Evolutionary conservation across 257 asterid genomes (phyloP), one percentile per base, ranked within the genome.

Genomic region (Primulina tabacum): DNA sequence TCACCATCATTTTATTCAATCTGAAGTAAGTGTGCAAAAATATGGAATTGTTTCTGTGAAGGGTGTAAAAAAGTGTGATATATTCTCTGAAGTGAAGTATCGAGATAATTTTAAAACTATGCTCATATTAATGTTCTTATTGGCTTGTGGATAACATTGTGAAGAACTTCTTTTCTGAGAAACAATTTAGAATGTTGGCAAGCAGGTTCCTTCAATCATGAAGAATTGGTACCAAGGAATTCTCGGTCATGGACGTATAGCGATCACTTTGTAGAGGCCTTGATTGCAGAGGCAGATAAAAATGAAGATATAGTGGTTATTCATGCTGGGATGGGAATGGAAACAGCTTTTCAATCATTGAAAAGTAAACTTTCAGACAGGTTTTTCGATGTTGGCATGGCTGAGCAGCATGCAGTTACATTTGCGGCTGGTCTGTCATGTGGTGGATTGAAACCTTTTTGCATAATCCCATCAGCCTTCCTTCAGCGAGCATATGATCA

Each of bases 401-500:
- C 96, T n/a, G 97, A 92, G 87, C 97, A 92, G 73, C 97, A 92
- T 62, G 97, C 97, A 4, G 96, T 92, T 4, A 89, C 97, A 56
- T 92, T 92, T 77, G 82, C 96, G 11, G 96, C 97, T 28, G 97
- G 97, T 65, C 82, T 92, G 10, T 77, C 96, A 7, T 58, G 95
- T 64, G 95, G 96, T 34, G 96, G 96, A 59, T 75, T 92, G 87
- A 92, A 87, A 79, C 97, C 97, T 2, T 92, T 92, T 63, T 92
- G 97, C 74, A 86, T 89, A 66, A 89, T 92, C 55, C 93, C 95
- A 8, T 88, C 97, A 16, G 84, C 96, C 33, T 92, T 87, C 68
- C 95, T 92, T 69, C 95, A 92, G 81, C 85, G 97, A 77, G 97
- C 95, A 34, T 89, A 87, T 33, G 97, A 92, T 70, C 97, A 92